A percentile compares a stretch with the other conserved stretches of the same genome.
Conservation (phyloP, 2,329 filamentous ascomycete species). For the Cladosporium sp. region DNA sequence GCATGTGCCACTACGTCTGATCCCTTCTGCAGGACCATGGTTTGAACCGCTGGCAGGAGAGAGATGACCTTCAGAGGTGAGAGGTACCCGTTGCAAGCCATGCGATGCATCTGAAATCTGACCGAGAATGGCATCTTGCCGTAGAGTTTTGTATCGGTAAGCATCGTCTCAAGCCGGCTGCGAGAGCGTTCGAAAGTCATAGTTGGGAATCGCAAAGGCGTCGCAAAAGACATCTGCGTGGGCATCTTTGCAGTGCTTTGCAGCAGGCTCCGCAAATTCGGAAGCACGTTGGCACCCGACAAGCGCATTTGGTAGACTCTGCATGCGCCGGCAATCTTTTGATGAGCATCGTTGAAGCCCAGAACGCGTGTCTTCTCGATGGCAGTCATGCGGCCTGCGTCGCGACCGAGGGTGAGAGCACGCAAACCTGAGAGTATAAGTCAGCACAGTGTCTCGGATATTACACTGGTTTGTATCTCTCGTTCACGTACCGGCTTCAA, state of each 20-base stretch:
- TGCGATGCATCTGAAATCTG: constrained; percentile 62
- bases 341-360: constrained; percentile 9
- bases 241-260: constrained; percentile 34
- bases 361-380: background rate
- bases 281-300: constrained; percentile 29
- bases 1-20: constrained; percentile 42
- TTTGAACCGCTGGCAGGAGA: constrained; percentile 49
- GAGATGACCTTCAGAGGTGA: constrained; percentile 53
- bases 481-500: constrained; percentile 13
- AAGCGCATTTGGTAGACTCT: constrained; percentile 51
- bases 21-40: constrained; percentile 32
- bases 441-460: background rate
- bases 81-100: constrained; percentile 65
- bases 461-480: background rate
- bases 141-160: constrained; percentile 33
- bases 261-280: constrained; percentile 28
- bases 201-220: constrained; percentile 21
- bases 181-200: constrained; percentile 22
- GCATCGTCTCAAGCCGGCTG: constrained; percentile 37
- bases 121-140: constrained; percentile 52
- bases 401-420: background rate
- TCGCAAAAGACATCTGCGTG: constrained; percentile 30
- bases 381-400: background rate
- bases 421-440: background rate
- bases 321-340: constrained; percentile 46